Base-by-base conservation (phyloP, 2,329 filamentous ascomycete genomes). In the Apiospora arundinis region DNA sequence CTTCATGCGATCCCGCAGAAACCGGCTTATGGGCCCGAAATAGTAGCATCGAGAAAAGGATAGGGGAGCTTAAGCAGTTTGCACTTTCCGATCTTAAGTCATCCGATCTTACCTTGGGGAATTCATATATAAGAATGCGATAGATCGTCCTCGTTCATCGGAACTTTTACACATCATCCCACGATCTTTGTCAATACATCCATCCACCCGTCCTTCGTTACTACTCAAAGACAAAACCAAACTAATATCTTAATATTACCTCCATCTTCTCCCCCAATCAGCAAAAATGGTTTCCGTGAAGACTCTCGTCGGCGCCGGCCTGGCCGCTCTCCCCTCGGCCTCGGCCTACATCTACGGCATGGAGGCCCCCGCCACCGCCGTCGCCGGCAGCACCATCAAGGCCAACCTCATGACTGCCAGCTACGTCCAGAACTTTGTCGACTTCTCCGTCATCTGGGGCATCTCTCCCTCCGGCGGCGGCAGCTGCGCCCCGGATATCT, bases 351-450 rank as follows among this genome's bases (percentile, higher is more conserved):
- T 81, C 73, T 71, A 72, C 49, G 28, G 70, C 70, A 42, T 81
- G 32, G 72, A 28, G 6, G 74, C 74, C 11, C 78, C 79, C 2
- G 46, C 74, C 0, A 74, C 71, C 6, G 78, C 74, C 6, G 70
- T 67, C 3, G 76, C 77, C 56, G 80, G 79, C 3, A 37, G 70
- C 14, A 77, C 69, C 68, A 70, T 81, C 52, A 75, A 72, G 2
- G 77, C 72, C 18, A 79, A 75, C 11, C 70, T 81, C 25, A 70
- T 70, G 48, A 78, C 78, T 21, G 69, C 76, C 25, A 77, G 76
- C 73, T 81, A 80, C 77, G 72, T 78, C 52, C 78, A 81, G 76
- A 81, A 81, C 77, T 80, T 74, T 75, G 74, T 78, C 69, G 79
- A 81, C 75, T 81, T 76, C 73, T 72, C 76, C 66, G 77, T 81